These are phyloP conservation scores for Udeniomyces megalosporus DNA, from an alignment of 768 basidiomycete species.

Conservation along the genomic window DNA sequence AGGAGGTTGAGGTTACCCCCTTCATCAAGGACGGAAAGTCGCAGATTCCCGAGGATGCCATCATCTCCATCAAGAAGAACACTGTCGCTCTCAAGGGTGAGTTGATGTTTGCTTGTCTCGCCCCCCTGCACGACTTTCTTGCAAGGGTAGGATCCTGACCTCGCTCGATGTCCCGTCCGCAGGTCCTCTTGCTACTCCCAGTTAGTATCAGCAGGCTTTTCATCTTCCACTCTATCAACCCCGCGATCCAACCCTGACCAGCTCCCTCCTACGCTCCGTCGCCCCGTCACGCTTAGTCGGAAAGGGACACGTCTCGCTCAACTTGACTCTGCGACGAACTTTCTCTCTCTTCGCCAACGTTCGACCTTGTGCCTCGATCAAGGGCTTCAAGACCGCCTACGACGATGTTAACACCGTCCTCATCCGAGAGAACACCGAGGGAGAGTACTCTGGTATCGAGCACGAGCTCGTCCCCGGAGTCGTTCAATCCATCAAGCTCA, in stretches of 20 bases:
- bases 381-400: constrained; percentile 95
- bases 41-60: constrained; percentile 82
- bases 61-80: constrained; percentile 84
- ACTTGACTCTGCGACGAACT: constrained; percentile 87
- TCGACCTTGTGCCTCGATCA: constrained; percentile 84
- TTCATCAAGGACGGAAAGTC: constrained; percentile 89
- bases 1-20: constrained; percentile 93
- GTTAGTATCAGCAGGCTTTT: constrained; percentile 37
- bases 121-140: no score
- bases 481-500: constrained; percentile 98
- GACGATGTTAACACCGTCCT: constrained; percentile 95
- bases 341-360: constrained; percentile 99
- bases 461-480: constrained; percentile 98
- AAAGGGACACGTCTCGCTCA: constrained; percentile 96
- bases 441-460: constrained; percentile 98
- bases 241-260: background rate
- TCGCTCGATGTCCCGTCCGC: background rate
- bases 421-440: constrained; percentile 99
- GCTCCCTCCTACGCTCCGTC: background rate
- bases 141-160: background rate
- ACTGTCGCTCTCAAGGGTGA: constrained; percentile 92
- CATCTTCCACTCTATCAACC: background rate
- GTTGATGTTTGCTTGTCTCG: no score
- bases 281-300: constrained; percentile 46
- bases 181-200: constrained; percentile 94